Evolutionary conservation across 495 filamentous ascomycete species (phyloP).

Genomic region (Rhypophila decipiens): DNA sequence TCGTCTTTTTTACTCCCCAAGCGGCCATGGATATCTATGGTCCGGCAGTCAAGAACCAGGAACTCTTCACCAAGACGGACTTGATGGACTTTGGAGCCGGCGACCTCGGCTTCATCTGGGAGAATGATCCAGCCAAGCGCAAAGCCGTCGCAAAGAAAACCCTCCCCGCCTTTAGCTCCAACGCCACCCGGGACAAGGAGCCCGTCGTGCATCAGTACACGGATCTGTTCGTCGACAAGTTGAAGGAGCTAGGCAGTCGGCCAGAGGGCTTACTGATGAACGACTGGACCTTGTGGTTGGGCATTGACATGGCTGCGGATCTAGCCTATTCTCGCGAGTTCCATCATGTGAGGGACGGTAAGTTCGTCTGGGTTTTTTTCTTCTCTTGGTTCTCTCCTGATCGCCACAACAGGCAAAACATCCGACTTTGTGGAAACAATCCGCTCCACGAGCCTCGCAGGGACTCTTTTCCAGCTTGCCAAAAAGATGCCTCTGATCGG

Average conservation of each 20-base stretch:
- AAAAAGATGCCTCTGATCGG: slow-evolving; percentile 18
- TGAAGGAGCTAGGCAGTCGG: slow-evolving; percentile 13
- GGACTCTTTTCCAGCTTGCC: slow-evolving; percentile 12
- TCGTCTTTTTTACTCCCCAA: slow-evolving; percentile 27
- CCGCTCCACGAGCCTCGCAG: slow-evolving; percentile 12
- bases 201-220: slow-evolving; percentile 13
- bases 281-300: slow-evolving; percentile 17
- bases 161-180: slow-evolving; percentile 14
- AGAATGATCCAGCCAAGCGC: slow-evolving; percentile 14
- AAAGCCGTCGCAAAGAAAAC: slow-evolving; percentile 12
- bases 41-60: neutral
- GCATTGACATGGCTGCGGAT: slow-evolving; percentile 17
- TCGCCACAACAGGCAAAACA: slow-evolving; percentile 11
- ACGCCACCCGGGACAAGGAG: slow-evolving; percentile 14
- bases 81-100: slow-evolving; percentile 9
- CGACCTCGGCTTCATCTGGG: slow-evolving; percentile 13
- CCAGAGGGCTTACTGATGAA: slow-evolving; percentile 8
- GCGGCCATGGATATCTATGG: slow-evolving; percentile 3
- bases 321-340: slow-evolving; percentile 13
- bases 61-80: slow-evolving; percentile 13
- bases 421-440: slow-evolving; percentile 8
- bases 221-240: slow-evolving; percentile 13
- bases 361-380: neutral
- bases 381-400: neutral
- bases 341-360: slow-evolving; percentile 12